Base-by-base conservation (phyloP, 768 basidiomycete species). In the Phylloporus sp. region DNA sequence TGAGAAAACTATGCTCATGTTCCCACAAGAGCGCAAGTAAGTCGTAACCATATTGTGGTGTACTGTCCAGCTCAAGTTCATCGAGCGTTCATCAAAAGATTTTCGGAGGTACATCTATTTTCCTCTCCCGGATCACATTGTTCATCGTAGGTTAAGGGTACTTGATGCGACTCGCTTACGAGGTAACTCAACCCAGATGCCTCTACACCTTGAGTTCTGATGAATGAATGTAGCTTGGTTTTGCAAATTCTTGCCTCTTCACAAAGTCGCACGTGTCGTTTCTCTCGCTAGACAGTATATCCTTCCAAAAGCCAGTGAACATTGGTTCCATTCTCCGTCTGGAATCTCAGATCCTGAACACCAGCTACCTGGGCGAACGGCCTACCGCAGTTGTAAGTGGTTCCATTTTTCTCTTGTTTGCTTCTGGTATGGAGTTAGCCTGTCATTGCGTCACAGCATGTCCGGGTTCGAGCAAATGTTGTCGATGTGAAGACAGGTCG, bases 1-100 rank as follows among this genome's bases (percentile, higher is more conserved):
- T 22, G 85, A 87, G 67, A 80, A 80, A 58, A 80, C 77, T 20
- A 78, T 87, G 76, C 69, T 90, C 26, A 90, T 91, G 86, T 89
- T 90, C 63, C 89, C 88, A 0, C 89, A 91, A 70, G 88, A 89
- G 63, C 77, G 88, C 61, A 91, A 91, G 86, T 87, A 52, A 62
- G 82, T 70, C 6, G 3, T 2, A 42, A 43, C 34, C 10, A n/a
- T 51, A n/a, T 31, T 22, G 3, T 45, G 34, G 20, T 12, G 43
- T 32, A 24, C 28, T 4, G 3, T 35, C 20, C 12, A 40, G 18
- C 29, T 56, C 13, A 54, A 38, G 18, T 47, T 12, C 15, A 45
- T 4, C 13, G n/a, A 47, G 86, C 56, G 77, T 91, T 4, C 90
- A 92, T 63, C 84, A 85, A 51, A 92, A 92, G 65, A 75, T 91